A percentile compares a stretch with the other conserved stretches of the same genome.
These are phyloP conservation scores for Sugiyamaella boreocaroliniensis DNA, from an alignment of 805 yeast species.

Conservation along the genomic window DNA sequence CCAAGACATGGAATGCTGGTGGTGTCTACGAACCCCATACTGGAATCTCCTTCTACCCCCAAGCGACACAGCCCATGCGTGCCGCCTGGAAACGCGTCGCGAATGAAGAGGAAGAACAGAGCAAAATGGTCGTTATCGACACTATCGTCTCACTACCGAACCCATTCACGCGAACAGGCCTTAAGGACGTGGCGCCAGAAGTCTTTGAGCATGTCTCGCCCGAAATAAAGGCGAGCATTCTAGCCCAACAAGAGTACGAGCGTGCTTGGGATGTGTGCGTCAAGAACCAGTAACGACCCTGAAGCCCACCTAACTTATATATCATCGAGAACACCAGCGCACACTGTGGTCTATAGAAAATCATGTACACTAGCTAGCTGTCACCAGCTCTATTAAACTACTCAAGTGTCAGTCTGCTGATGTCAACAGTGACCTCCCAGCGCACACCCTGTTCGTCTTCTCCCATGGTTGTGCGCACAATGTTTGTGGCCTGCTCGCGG, in stretches of 20 bases:
- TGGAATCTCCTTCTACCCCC: slow-evolving; percentile 71
- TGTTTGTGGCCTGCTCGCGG: slow-evolving; percentile 26
- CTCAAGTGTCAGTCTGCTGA: slow-evolving; percentile 20
- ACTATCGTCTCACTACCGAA: slow-evolving; percentile 35
- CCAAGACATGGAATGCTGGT: slow-evolving; percentile 37
- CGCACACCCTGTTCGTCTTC: slow-evolving; percentile 16
- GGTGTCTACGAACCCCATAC: slow-evolving; percentile 79
- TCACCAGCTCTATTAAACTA: background rate
- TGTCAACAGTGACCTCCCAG: slow-evolving; percentile 35
- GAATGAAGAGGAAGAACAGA: slow-evolving; percentile 22
- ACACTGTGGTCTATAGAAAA: background rate
- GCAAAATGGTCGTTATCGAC: slow-evolving; percentile 13
- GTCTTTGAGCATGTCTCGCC: slow-evolving; percentile 47
- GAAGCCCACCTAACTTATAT: background rate
- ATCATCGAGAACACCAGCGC: background rate
- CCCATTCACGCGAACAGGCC: slow-evolving; percentile 54
- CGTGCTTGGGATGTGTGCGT: slow-evolving; percentile 9
- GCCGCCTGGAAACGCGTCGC: slow-evolving; percentile 26
- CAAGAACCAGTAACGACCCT: background rate
- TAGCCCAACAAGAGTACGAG: slow-evolving; percentile 21
- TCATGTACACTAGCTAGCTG: background rate
- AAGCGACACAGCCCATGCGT: slow-evolving; percentile 62
- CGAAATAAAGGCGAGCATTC: slow-evolving; percentile 42
- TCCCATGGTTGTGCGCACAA: slow-evolving; percentile 23
- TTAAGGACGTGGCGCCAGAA: slow-evolving; percentile 50